Evolutionary conservation across 768 basidiomycete species (phyloP).

Genomic region (Leucocoprinus birnbaumii): DNA sequence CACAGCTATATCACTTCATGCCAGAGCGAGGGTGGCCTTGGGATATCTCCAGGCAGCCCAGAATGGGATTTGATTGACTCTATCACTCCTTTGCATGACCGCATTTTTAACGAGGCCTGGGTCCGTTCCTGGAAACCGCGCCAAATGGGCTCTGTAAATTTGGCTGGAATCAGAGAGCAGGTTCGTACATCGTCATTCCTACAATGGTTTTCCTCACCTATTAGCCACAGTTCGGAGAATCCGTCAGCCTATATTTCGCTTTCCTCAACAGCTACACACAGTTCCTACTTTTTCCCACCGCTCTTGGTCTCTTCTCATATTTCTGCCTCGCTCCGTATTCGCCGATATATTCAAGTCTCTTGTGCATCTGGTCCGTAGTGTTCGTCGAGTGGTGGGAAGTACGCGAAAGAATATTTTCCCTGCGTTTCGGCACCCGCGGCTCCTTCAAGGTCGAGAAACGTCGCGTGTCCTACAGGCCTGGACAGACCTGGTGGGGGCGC

Average conservation of each 20-base stretch:
- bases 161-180: slow-evolving; percentile 72
- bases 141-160: slow-evolving; percentile 58
- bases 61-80: slow-evolving; percentile 82
- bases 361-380: slow-evolving; percentile 80
- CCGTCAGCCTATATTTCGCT: slow-evolving; percentile 83
- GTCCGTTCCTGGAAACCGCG: slow-evolving; percentile 70
- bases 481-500: slow-evolving; percentile 70
- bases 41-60: slow-evolving; percentile 66
- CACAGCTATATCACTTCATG: slow-evolving; percentile 70
- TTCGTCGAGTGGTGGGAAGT: slow-evolving; percentile 95
- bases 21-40: slow-evolving; percentile 77
- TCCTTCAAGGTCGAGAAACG: slow-evolving; percentile 75
- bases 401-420: slow-evolving; percentile 77
- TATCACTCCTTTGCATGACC: slow-evolving; percentile 83
- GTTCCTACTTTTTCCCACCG: slow-evolving; percentile 73
- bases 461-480: slow-evolving; percentile 53
- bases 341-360: slow-evolving; percentile 67
- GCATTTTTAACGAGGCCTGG: slow-evolving; percentile 78
- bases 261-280: slow-evolving; percentile 85
- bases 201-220: neutral
- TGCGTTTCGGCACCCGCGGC: slow-evolving; percentile 79
- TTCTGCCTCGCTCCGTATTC: slow-evolving; percentile 73
- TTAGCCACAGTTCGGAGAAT: slow-evolving; percentile 62
- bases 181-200: slow-evolving; percentile 25
- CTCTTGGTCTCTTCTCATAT: slow-evolving; percentile 67